Evolutionary conservation across 257 asterid genomes (phyloP).

Genomic region (Fraxinus anomala): DNA sequence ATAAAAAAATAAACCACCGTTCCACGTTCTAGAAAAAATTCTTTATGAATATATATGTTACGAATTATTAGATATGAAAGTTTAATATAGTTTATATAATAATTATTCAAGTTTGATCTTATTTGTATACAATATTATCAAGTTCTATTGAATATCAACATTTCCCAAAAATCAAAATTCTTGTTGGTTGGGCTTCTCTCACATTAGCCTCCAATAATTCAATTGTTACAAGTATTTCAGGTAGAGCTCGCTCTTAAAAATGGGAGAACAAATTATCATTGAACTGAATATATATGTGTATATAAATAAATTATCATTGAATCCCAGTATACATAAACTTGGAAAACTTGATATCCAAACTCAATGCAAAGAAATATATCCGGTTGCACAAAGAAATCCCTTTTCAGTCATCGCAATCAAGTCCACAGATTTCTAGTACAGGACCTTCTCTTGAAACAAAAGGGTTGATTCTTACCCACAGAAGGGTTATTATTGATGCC

Average conservation of each 20-base stretch:
- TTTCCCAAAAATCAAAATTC: slow-evolving; percentile 16
- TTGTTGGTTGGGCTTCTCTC: neutral
- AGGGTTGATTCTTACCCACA: slow-evolving; percentile 91
- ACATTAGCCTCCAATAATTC: too few species aligned
- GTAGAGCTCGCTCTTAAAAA: too few species aligned
- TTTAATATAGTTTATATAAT: too few species aligned
- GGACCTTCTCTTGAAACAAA: slow-evolving; percentile 87
- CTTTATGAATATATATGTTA: too few species aligned
- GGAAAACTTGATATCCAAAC: slow-evolving; percentile 2
- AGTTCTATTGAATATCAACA: neutral
- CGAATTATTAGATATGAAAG: too few species aligned
- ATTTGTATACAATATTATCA: too few species aligned
- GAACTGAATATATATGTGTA: slow-evolving; percentile 13
- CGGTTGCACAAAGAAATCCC: slow-evolving; percentile 27
- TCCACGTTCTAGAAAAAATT: too few species aligned
- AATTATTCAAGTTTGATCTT: too few species aligned
- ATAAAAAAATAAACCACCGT: too few species aligned
- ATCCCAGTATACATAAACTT: slow-evolving; percentile 18
- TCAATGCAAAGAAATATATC: slow-evolving; percentile 31
- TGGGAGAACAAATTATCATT: too few species aligned
- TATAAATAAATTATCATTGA: neutral
- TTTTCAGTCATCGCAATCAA: slow-evolving; percentile 60
- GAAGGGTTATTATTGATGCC: slow-evolving; percentile 68
- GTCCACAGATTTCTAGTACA: slow-evolving; percentile 71
- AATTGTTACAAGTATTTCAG: too few species aligned